Conservation (phyloP, 306 rosid species). For the Heteromeles arbutifolia region DNA sequence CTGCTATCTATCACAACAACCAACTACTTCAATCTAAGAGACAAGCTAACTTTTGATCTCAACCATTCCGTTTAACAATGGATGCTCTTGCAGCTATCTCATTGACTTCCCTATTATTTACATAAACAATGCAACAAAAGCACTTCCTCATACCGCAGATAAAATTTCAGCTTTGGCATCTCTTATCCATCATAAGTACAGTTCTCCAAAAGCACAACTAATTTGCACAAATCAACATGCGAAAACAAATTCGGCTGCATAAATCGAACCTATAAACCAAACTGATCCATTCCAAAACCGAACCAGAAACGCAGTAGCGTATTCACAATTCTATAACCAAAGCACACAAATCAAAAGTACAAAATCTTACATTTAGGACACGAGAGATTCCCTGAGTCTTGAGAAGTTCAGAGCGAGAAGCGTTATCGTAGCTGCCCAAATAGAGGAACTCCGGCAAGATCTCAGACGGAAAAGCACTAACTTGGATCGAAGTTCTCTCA, state of each 20-base stretch:
- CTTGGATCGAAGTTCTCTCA: conserved; percentile 62
- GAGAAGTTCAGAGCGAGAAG: conserved; percentile 92
- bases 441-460: conserved; percentile 85
- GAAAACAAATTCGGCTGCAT: background rate
- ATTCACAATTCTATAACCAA: background rate
- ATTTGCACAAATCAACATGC: background rate
- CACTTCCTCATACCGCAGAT: background rate
- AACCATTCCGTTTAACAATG: background rate
- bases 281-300: background rate
- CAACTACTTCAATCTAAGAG: background rate
- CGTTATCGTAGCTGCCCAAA: conserved; percentile 95
- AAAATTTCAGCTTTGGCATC: background rate
- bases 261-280: background rate
- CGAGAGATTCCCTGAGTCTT: conserved; percentile 95
- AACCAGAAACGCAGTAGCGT: background rate
- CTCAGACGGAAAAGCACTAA: conserved; percentile 88
- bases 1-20: background rate
- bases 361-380: conserved; percentile 68
- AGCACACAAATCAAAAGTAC: background rate
- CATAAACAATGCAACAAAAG: background rate
- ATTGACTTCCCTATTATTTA: background rate
- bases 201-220: background rate
- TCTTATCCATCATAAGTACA: background rate
- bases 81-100: background rate
- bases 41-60: background rate